Evolutionary conservation across 257 asterid genomes (phyloP), one percentile per base, ranked within the genome.

Genomic region (Agastache rugosa): DNA sequence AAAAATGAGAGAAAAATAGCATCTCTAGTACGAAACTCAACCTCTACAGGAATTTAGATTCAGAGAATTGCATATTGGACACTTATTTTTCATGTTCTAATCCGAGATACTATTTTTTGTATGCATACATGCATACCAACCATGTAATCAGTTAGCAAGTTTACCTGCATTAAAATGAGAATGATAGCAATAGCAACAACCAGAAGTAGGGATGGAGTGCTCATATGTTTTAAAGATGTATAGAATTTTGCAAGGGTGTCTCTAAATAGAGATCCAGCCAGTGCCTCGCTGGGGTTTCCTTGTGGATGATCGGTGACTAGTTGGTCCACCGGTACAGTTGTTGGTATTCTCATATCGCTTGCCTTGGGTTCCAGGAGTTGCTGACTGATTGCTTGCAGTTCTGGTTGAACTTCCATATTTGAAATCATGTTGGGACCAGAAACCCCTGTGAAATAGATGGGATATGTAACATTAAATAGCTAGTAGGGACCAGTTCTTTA

Each of bases 161-260:
- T 64, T 85, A 95, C 99, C 97, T 95, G 98, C 99, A 92, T 95
- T 64, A 95, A 83, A 71, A 92, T 73, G 75, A 95, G 84, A 74
- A 95, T 82, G 62, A 88, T 80, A 65, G 87, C 96, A 65, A 90
- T 70, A 42, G 82, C 48, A 55, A 89, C 67, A 61, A 92, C 85
- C 82, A 90, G 78, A 74, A 90, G 73, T 42, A 92, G 70, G 66
- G 89, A 80, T n/a, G 87, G 65, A 19, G 85, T 83, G 78, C 75
- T 87, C 83, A 83, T 88, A 74, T 76, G 73, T 83, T 86, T 89
- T 50, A 92, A 70, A 8, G 87, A 77, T 11, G 93, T 67, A 59
- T 23, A 73, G 64, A 86, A 81, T 73, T 82, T 90, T 54, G 70
- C 35, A 60, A 83, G 55, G 51, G 61, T 74, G 56, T 85, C 83